Base-by-base conservation (phyloP, 2,329 filamentous ascomycete species). In the Taxawa tesnikishii region DNA sequence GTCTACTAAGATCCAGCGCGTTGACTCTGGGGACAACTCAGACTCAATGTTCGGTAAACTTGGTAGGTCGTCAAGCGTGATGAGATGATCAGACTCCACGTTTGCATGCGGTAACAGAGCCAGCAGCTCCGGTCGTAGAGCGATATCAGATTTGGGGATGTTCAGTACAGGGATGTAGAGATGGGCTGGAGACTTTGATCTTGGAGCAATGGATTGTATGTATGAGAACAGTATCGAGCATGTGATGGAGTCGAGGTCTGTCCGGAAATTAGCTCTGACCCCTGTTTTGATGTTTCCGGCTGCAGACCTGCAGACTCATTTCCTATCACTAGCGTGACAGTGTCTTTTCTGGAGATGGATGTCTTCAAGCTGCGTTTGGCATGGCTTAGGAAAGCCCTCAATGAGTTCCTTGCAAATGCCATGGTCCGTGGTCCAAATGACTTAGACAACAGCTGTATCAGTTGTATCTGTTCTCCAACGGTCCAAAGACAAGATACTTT, bases 241-340 rank as follows among this genome's bases (percentile, higher is more conserved):
- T 53, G 79, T 82, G 43, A 90, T 69, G 2, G 82, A 87, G 58
- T 90, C 83, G 33, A 90, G 75, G 44, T 90, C 83, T 81, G 55
- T 55, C n/a, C 59, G 59, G 10, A 56, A 52, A 32, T 65, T 62
- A 14, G 57, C 60, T 23, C 61, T 27, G 5, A 45, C 36, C 6
- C 16, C 25, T 11, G 19, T 19, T 24, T 9, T 17, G 9, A 18
- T n/a, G 4, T 3, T 6, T 14, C 15, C 9, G 12, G 18, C 13
- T 25, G 28, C 23, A 39, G 35, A 61, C 59, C 61, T 21, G 65
- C 66, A 31, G 64, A 68, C 47, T 69, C 65, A 43, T 70, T 70
- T 40, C 66, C 66, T 40, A 69, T 60, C 11, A 69, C 65, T 37
- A 70, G 54, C 4, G 62, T 63, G 17, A 67, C 47, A 15, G 56